phyloP scores from a whole-genome alignment of 768 basidiomycete genomes.

The Mycena galericulata region DNA sequence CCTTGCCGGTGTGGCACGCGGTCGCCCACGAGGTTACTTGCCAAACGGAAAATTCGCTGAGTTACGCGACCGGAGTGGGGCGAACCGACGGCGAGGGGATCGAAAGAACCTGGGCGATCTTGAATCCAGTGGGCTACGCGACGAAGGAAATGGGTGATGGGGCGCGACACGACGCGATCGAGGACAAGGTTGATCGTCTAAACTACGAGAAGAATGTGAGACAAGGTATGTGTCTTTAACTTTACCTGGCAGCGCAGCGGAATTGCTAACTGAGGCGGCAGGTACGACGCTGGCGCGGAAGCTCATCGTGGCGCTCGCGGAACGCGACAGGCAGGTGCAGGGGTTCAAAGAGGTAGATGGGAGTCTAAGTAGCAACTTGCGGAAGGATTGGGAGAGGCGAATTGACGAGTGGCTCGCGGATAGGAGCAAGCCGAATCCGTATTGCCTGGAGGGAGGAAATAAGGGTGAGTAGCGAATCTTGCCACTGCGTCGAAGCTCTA shows the following conservation, averaged over 20 bases:
- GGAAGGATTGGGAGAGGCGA: not conserved
- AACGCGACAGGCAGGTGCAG: conserved; percentile 12
- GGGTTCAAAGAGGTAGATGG: conserved; percentile 10
- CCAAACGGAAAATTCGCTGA: conserved; percentile 22
- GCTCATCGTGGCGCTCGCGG: conserved; percentile 21
- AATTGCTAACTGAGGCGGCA: not conserved
- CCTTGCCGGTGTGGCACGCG: conserved; percentile 35
- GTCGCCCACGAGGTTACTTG: conserved; percentile 31
- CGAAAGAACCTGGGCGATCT: conserved; percentile 43
- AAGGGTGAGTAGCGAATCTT: not conserved
- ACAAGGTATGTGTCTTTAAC: not conserved
- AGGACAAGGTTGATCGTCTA: conserved; percentile 38
- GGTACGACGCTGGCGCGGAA: conserved; percentile 15
- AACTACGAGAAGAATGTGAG: conserved; percentile 29
- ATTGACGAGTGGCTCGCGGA: not conserved
- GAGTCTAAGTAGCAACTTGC: not conserved
- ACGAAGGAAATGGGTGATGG: conserved; percentile 51
- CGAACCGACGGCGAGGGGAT: conserved; percentile 24
- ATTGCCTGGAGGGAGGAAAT: no score
- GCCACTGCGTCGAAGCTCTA: not conserved
- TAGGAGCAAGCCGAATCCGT: no score
- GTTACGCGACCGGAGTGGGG: conserved; percentile 18
- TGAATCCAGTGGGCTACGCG: conserved; percentile 38
- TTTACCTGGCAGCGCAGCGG: not conserved
- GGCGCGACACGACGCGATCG: conserved; percentile 43